A percentile compares a stretch with the other conserved stretches of the same genome.
These are phyloP conservation scores for Claviceps humidiphila DNA, from an alignment of 2,329 filamentous ascomycete genomes.

Conservation along the genomic window DNA sequence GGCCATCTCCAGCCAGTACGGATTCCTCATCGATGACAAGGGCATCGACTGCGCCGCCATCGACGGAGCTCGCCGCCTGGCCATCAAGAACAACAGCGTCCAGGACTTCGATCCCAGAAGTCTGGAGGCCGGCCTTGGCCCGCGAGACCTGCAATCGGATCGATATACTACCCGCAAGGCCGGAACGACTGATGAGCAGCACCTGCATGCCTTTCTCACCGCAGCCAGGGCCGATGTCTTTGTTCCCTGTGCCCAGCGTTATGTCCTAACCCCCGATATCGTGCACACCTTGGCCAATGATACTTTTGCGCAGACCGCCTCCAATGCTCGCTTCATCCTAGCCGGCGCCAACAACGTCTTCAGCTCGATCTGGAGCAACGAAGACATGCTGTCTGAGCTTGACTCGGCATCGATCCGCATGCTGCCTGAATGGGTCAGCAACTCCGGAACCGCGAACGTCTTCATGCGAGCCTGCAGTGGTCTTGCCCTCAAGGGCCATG, in stretches of 20 bases:
- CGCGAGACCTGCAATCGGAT: neutral
- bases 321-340: neutral
- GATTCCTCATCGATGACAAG: neutral
- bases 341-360: neutral
- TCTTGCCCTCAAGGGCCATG: neutral
- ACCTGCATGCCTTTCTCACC: neutral
- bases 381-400: neutral
- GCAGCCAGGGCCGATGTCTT: neutral
- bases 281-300: neutral
- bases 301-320: neutral
- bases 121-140: neutral
- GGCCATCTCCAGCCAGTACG: slow-evolving; percentile 1
- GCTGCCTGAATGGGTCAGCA: slow-evolving; percentile 1
- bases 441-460: neutral
- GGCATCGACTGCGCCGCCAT: neutral
- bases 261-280: neutral
- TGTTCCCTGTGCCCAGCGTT: neutral
- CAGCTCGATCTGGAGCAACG: neutral
- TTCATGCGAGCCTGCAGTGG: slow-evolving; percentile 1
- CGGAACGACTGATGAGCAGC: neutral
- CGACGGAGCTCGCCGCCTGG: neutral
- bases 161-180: neutral
- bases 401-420: neutral
- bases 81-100: neutral
- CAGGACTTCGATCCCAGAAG: neutral